Base-by-base conservation (phyloP, 345 rosid genomes). In the Ailanthus altissimus region DNA sequence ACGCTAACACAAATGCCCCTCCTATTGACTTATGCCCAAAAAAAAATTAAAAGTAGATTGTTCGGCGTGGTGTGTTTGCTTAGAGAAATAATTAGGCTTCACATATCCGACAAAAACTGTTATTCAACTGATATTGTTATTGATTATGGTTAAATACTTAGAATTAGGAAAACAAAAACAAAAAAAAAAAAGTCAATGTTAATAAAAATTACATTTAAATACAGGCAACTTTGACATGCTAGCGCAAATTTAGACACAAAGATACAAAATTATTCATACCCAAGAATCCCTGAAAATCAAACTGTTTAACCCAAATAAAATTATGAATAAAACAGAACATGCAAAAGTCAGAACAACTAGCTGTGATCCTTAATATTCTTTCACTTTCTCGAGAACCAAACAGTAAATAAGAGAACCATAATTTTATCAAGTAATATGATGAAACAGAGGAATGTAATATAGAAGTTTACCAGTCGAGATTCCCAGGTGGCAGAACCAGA, bases 401-500 rank as follows among this genome's bases (percentile, higher is more conserved):
- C 76, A 63, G 28, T 45, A 63, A 20, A 40, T 11, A 51, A 59
- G 72, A 56, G 9, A 72, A 66, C 56, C 28, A 45, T 46, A 26
- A 11, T 23, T 21, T 8, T 2, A 2, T 11, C 8, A 7, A 2
- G 4, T 7, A 54, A 66, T 16, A 20, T n/a, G 51, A 21, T 18
- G 3, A 14, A n/a, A 49, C 13, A 54, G 66, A 54, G 21, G 26
- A 49, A 3, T 10, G 14, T 32, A n/a, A 36, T 60, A 32, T 32
- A 32, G 3, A 32, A 32, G 3, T 1, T 67, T 67, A 83, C 86
- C 75, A 74, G 81, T 9, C 83, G 72, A 59, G 81, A 73, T 40
- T 64, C 73, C 78, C 72, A 54, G 69, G 74, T 58, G 5, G 14
- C 16, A 20, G 69, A 80, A 74, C 70, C 68, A 51, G 77, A 75